Percentiles rank a stretch among this genome's conserved stretches.
Evolutionary conservation across 2,329 filamentous ascomycete species (phyloP).

Genomic region (Colletotrichum sp.): DNA sequence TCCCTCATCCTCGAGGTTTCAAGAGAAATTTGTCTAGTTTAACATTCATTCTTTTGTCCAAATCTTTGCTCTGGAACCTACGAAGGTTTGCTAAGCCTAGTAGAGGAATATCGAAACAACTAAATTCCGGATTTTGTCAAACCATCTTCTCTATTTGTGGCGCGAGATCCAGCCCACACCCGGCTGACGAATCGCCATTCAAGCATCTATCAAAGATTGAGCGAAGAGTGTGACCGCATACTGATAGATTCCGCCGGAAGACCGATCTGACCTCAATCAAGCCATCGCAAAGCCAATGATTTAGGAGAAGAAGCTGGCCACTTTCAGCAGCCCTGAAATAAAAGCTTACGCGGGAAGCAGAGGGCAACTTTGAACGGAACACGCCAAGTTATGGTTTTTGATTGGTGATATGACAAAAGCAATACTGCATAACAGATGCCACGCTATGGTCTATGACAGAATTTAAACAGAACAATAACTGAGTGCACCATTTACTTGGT

Average conservation of each 20-base stretch:
- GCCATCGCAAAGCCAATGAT: neutral
- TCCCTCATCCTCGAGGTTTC: neutral
- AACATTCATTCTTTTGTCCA: no score
- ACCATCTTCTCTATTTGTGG: no score
- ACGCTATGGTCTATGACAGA: neutral
- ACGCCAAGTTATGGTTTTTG: neutral
- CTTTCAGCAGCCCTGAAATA: no score
- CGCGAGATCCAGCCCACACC: no score
- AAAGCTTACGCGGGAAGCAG: neutral
- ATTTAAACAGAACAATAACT: neutral
- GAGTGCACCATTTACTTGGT: neutral
- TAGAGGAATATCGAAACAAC: no score
- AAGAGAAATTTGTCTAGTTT: no score
- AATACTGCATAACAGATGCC: neutral
- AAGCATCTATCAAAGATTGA: neutral
- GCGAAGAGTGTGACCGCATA: neutral
- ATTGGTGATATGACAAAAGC: neutral
- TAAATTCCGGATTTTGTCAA: no score
- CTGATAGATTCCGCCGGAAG: neutral
- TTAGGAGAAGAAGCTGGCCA: neutral
- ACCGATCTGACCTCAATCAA: neutral
- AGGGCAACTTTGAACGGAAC: neutral
- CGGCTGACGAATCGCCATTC: neutral
- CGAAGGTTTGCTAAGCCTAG: no score
- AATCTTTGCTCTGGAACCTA: rapidly evolving